These are phyloP conservation scores for Ogataea sp. DNA, from an alignment of 805 yeast species.

Conservation along the genomic window DNA sequence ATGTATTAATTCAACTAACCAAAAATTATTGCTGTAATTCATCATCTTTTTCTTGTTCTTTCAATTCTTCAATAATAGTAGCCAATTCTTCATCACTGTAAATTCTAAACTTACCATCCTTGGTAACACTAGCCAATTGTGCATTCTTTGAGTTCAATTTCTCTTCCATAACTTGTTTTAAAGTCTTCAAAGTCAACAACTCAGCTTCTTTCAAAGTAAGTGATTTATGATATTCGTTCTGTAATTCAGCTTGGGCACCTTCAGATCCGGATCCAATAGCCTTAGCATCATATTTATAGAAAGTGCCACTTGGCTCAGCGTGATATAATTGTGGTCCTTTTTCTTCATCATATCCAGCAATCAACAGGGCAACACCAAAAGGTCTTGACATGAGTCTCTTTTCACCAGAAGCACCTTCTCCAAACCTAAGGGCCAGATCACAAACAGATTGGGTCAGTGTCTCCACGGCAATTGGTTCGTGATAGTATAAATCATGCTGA, in stretches of 20 bases:
- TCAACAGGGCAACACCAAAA: constrained; percentile 93
- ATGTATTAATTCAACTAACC: neutral
- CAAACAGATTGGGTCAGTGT: constrained; percentile 94
- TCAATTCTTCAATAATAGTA: constrained; percentile 67
- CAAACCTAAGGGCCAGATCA: constrained; percentile 92
- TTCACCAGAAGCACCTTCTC: constrained; percentile 96
- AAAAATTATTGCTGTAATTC: constrained; percentile 4
- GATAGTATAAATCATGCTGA: constrained; percentile 83
- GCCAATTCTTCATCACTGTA: constrained; percentile 80
- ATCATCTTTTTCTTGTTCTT: constrained; percentile 55
- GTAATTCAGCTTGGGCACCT: constrained; percentile 97
- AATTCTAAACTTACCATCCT: constrained; percentile 75
- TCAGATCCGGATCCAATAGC: constrained; percentile 99
- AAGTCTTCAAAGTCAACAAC: constrained; percentile 73
- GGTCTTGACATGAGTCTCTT: constrained; percentile 96
- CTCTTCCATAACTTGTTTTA: constrained; percentile 99
- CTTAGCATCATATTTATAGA: constrained; percentile 95
- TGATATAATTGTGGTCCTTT: constrained; percentile 95
- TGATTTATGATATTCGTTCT: constrained; percentile 91
- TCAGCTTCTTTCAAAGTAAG: constrained; percentile 92
- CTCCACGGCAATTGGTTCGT: constrained; percentile 89
- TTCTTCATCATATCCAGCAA: constrained; percentile 90
- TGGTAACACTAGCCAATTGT: constrained; percentile 89
- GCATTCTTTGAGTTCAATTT: constrained; percentile 92
- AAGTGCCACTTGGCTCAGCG: constrained; percentile 99